phyloP scores from a whole-genome alignment of 768 basidiomycete species.

The Tylopilus vinaceipallidus region DNA sequence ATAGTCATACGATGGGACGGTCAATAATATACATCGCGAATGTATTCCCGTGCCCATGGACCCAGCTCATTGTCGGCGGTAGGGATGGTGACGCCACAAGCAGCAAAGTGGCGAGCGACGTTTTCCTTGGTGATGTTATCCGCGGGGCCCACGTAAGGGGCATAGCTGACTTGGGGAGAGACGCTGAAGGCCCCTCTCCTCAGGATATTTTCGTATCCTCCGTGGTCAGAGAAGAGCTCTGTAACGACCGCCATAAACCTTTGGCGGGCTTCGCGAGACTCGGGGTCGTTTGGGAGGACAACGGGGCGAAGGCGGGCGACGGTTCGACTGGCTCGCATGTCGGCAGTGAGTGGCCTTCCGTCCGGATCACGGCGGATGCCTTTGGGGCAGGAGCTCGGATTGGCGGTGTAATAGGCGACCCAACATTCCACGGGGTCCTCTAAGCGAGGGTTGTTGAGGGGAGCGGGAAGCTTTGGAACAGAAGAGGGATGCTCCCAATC shows the following conservation, averaged over 20 bases:
- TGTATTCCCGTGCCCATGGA: constrained; percentile 40
- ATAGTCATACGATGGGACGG: constrained; percentile 5
- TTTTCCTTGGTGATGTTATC: constrained; percentile 32
- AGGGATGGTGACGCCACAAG: constrained; percentile 38
- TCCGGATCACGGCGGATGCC: constrained; percentile 42
- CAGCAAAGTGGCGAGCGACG: constrained; percentile 42
- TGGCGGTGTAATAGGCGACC: constrained; percentile 44
- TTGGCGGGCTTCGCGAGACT: constrained; percentile 34
- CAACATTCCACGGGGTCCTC: constrained; percentile 47
- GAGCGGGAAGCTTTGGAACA: constrained; percentile 16
- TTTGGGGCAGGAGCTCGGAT: constrained; percentile 46
- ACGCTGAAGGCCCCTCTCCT: constrained; percentile 35
- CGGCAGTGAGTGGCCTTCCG: constrained; percentile 38
- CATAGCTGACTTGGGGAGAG: constrained; percentile 32
- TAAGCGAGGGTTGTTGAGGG: constrained; percentile 42
- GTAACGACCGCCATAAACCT: constrained; percentile 41
- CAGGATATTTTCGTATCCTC: constrained; percentile 39
- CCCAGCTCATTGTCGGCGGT: constrained; percentile 36
- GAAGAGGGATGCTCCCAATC: constrained; percentile 29
- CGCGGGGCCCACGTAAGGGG: constrained; percentile 31
- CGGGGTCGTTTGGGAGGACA: constrained; percentile 31
- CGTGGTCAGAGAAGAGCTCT: constrained; percentile 40
- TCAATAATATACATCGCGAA: constrained; percentile 29
- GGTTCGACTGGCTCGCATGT: constrained; percentile 46
- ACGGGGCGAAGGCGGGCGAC: constrained; percentile 48